Base-by-base conservation (phyloP, 257 asterid genomes). In the Perilla frutescens region DNA sequence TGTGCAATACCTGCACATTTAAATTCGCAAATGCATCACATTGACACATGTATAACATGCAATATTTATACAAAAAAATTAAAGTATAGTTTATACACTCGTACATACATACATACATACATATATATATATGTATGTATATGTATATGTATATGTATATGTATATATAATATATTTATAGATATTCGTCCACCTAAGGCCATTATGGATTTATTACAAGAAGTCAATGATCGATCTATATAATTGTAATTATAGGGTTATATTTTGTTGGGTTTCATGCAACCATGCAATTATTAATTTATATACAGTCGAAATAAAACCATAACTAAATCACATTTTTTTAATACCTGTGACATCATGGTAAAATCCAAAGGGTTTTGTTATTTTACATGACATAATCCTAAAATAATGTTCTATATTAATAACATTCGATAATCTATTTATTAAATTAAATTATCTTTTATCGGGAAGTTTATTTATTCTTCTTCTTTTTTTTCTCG, bases 31-130 rank as follows among this genome's bases (percentile, higher is more conserved):
- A 50, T 37, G 7, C 4, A 45, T 66, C 54, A 47, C 63, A 44
- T 51, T n/a, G 31, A 65, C 67, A 70, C 66, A 57, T 70, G 57
- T 57, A 69, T 14, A 26, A 41, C 44, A 55, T 54, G 53, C 31
- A 37, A 11, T 26, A 7, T 56, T 26, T 26, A 29, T 7, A 29
- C 2, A 1, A 29, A 20, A 0, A 45, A 45, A 20, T 20, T 20
- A 20, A 20, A 20, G 26, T 20, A 20, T 20, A 20, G 26, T 20
- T 20, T 20, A 20, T 20, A 20, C 26, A 20, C 26, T 20, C 26
- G 1, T 20, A 20, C 26, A 20, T 20, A 20, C n/a, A n/a, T n/a
- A n/a, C n/a, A n/a, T n/a, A n/a, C n/a, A n/a, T n/a, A n/a, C n/a
- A n/a, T n/a, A n/a, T n/a, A n/a, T n/a, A n/a, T n/a, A n/a, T n/a